phyloP scores from a whole-genome alignment of 2,329 filamentous ascomycete genomes.

The Colletotrichum sojae region DNA sequence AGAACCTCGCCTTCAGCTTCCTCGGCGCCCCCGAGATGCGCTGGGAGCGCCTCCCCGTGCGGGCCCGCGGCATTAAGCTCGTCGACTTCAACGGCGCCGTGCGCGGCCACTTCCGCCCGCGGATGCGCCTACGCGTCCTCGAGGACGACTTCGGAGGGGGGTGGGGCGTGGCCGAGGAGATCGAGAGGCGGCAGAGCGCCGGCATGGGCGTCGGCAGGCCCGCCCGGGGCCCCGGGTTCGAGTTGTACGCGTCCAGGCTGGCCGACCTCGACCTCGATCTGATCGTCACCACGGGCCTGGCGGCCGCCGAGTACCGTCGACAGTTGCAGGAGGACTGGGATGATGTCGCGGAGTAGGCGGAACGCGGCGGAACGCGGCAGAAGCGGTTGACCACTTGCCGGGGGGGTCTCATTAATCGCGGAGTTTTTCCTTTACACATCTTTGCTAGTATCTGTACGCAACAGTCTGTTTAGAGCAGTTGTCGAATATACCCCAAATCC shows the following conservation, averaged over 20 bases:
- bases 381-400: too few relatives aligned
- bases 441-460: too few relatives aligned
- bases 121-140: slow-evolving; percentile 6
- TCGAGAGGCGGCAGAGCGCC: not conserved
- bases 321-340: slow-evolving; percentile 35
- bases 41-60: slow-evolving; percentile 28
- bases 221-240: slow-evolving; percentile 37
- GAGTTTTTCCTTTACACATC: too few relatives aligned
- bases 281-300: slow-evolving; percentile 38
- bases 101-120: slow-evolving; percentile 28
- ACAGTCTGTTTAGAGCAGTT: too few relatives aligned
- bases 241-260: slow-evolving; percentile 25
- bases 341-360: not conserved
- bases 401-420: too few relatives aligned
- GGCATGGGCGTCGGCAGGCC: too few relatives aligned
- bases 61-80: slow-evolving; percentile 32
- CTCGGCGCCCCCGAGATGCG: slow-evolving; percentile 30
- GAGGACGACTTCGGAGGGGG: not conserved
- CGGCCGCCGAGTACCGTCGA: slow-evolving; percentile 38
- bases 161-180: not conserved
- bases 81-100: slow-evolving; percentile 36
- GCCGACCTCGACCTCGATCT: slow-evolving; percentile 38
- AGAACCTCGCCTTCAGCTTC: slow-evolving; percentile 33
- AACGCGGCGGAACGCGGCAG: too few relatives aligned
- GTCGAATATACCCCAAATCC: too few relatives aligned